Evolutionary conservation across 2,329 filamentous ascomycete genomes (phyloP), one percentile per base, ranked within the genome.

Genomic region (Aspergillus fructus): DNA sequence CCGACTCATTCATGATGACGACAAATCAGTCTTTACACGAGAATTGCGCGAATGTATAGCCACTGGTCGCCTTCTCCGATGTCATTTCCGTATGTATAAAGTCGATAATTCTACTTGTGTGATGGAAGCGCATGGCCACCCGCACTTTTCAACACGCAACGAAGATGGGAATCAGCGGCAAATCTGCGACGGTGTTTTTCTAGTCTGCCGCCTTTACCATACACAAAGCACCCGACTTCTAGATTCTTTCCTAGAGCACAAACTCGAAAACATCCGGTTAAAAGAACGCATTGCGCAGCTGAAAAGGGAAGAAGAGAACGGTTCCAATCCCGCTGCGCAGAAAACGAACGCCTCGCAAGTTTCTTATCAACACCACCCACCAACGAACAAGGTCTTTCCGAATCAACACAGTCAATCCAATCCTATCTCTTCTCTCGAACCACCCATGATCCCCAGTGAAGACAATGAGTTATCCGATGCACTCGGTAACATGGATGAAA

Each of bases 201-300:
- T 97, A 81, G 93, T 96, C 87, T 87, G 91, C 8, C 85, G 93
- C 19, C 90, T 90, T 1, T 96, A 97, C 72, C 92, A 91, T 5
- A 96, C 90, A 30, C 93, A 90, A 76, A 96, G 93, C 69, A 88
- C 91, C 1, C 85, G 85, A 3, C 81, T 97, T 11, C 81, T 97
- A 19, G 93, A 97, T 75, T 96, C 92, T 0, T 97, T 97, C 68
- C 81, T 97, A 27, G 93, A 97, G 72, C 93, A 97, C 78, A 97
- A 97, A 75, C 93, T 96, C 54, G 93, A 97, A 73, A 96, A 97
- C 68, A 92, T 96, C 77, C 85, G 93, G 4, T 76, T 97, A 49
- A 87, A 86, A 67, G 89, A 91, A 66, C 86, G 91, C 43, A 96
- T 97, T 60, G 87, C 89, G 17, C 91, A 96, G 74, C 79, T 97